A percentile compares a stretch with the other conserved stretches of the same genome.
phyloP scores from a whole-genome alignment of 2,329 filamentous ascomycete genomes.

The Ascochyta koolunga region DNA sequence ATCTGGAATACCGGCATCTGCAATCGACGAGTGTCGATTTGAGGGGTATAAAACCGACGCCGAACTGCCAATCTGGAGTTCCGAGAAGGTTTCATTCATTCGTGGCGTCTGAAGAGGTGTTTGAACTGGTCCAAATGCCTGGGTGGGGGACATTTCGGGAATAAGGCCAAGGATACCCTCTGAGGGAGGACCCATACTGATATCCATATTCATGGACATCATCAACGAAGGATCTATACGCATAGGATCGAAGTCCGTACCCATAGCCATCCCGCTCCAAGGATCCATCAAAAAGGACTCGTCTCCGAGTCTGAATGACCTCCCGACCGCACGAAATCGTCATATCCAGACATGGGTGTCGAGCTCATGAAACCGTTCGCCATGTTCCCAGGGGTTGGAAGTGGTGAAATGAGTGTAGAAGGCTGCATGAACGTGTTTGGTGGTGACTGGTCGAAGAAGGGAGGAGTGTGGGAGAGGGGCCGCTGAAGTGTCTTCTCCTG shows the following conservation, averaged over 20 bases:
- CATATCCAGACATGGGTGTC: conserved; percentile 55
- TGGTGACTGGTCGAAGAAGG: conserved; percentile 52
- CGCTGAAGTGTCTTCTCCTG: conserved; percentile 43
- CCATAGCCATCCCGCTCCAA: conserved; percentile 55
- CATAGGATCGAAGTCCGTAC: conserved; percentile 52
- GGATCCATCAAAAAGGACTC: conserved; percentile 57
- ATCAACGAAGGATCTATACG: conserved; percentile 54
- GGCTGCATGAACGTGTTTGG: conserved; percentile 40
- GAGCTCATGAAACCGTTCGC: conserved; percentile 51
- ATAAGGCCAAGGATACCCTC: conserved; percentile 55
- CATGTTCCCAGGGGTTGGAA: conserved; percentile 46
- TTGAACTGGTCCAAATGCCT: conserved; percentile 49
- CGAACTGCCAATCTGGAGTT: conserved; percentile 53
- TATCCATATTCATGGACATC: conserved; percentile 54
- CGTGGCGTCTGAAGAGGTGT: conserved; percentile 56
- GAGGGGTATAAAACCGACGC: conserved; percentile 50
- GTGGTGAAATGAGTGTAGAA: conserved; percentile 45
- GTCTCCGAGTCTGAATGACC: conserved; percentile 51
- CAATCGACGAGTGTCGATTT: conserved; percentile 50
- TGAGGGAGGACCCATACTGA: conserved; percentile 47
- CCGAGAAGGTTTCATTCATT: conserved; percentile 55
- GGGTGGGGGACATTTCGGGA: conserved; percentile 49
- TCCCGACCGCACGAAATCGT: conserved; percentile 51
- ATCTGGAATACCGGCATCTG: conserved; percentile 47
- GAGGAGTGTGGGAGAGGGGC: conserved; percentile 40